A percentile compares a stretch with the other conserved stretches of the same genome.
phyloP scores from a whole-genome alignment of 768 basidiomycete genomes.

The Serpula lacrymans region DNA sequence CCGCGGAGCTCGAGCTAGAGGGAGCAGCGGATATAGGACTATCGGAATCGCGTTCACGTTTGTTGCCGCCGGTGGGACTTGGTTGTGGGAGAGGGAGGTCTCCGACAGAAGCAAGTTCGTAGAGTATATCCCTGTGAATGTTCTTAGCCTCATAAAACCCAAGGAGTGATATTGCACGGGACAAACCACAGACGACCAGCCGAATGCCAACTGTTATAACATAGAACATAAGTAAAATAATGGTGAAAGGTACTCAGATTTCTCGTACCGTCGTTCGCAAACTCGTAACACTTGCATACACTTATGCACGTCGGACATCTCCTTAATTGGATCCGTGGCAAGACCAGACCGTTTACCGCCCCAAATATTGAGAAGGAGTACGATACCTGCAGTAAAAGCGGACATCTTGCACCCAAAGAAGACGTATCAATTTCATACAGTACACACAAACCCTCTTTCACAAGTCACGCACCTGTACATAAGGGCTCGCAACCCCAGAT shows the following conservation, averaged over 20 bases:
- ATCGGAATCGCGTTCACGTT: conserved; percentile 63
- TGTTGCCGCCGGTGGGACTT: conserved; percentile 48
- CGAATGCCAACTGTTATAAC: conserved; percentile 39
- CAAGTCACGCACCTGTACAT: conserved; percentile 27
- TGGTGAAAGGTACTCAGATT: not conserved
- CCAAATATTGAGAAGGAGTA: conserved; percentile 57
- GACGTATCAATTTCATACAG: not conserved
- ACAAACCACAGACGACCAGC: conserved; percentile 48
- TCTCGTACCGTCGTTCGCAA: conserved; percentile 32
- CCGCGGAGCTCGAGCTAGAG: conserved; percentile 1
- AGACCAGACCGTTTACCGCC: conserved; percentile 43
- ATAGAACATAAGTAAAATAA: not conserved
- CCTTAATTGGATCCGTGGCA: conserved; percentile 36
- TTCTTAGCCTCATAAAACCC: not conserved
- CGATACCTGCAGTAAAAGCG: conserved; percentile 46
- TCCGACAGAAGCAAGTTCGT: conserved; percentile 67
- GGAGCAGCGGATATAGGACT: conserved; percentile 28
- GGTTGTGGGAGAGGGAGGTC: conserved; percentile 64
- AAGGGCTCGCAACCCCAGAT: conserved; percentile 17
- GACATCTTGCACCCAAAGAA: conserved; percentile 30
- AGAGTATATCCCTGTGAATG: conserved; percentile 60
- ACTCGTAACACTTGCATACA: conserved; percentile 41
- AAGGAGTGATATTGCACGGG: not conserved
- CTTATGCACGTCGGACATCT: conserved; percentile 50
- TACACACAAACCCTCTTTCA: too few species aligned